A percentile compares a stretch with the other conserved stretches of the same genome.
Conservation (phyloP, 805 yeast genomes). For the Pichia thaimueangensis region DNA sequence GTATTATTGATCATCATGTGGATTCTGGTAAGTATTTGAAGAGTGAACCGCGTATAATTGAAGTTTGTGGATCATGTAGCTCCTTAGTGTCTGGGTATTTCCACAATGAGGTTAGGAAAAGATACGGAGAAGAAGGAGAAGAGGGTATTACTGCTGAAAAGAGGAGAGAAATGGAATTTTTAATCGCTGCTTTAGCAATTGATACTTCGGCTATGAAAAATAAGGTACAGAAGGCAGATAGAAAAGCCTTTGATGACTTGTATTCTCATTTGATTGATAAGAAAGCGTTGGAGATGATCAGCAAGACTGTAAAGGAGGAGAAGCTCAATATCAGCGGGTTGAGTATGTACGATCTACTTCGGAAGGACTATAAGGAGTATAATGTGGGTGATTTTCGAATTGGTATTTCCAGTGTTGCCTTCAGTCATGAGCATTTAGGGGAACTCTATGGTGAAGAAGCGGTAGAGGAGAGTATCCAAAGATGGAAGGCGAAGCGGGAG, state of each 20-base stretch:
- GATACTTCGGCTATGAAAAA: conserved; percentile 3
- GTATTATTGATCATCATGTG: conserved; percentile 83
- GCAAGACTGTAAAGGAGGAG: background rate
- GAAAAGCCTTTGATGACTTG: background rate
- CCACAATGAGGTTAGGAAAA: background rate
- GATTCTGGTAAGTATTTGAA: conserved; percentile 50
- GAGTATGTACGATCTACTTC: conserved; percentile 51
- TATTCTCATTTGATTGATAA: no score
- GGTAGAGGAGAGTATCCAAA: background rate
- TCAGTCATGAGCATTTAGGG: background rate
- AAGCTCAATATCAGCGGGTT: conserved; percentile 43
- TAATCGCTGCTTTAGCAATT: conserved; percentile 5
- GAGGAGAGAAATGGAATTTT: conserved; percentile 2
- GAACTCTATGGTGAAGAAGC: background rate
- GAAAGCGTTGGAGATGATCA: background rate
- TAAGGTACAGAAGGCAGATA: background rate
- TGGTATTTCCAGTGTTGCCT: background rate
- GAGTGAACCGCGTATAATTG: conserved; percentile 57
- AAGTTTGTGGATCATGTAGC: conserved; percentile 71
- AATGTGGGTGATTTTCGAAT: background rate
- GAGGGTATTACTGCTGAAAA: background rate
- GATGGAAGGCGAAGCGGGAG: background rate
- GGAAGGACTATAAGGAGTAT: conserved; percentile 85
- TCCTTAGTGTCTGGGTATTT: conserved; percentile 47
- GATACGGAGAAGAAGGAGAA: background rate